A percentile compares a stretch with the other conserved stretches of the same genome.
Evolutionary conservation across 495 filamentous ascomycete genomes (phyloP).

Genomic region (Neurospora sp.): DNA sequence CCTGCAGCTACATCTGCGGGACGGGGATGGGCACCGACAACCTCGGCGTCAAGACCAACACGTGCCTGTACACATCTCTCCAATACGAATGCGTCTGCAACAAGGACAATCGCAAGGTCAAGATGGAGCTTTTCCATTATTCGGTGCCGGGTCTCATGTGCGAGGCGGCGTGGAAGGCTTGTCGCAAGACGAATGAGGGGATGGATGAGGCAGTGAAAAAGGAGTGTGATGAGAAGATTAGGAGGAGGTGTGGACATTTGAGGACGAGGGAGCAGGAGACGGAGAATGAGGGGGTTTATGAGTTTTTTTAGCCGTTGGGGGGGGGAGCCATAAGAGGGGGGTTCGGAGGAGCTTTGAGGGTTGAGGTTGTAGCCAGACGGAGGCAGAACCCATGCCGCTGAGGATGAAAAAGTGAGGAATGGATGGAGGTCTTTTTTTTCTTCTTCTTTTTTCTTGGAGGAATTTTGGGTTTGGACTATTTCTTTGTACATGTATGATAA

Average conservation of each 20-base stretch:
- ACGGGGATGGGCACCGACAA: not conserved
- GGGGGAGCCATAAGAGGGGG: not conserved
- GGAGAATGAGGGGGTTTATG: not conserved
- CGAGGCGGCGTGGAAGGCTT: not conserved
- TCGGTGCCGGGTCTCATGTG: not conserved
- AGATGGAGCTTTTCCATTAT: not conserved
- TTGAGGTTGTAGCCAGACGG: too few species aligned
- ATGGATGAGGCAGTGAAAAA: not conserved
- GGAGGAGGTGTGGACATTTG: not conserved
- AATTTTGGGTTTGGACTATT: too few species aligned
- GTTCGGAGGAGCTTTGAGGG: too few species aligned
- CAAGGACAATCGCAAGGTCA: not conserved
- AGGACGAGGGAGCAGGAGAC: not conserved
- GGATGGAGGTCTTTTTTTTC: too few species aligned
- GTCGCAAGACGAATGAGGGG: not conserved
- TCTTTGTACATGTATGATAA: too few species aligned
- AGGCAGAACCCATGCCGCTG: too few species aligned
- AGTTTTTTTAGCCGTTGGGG: not conserved
- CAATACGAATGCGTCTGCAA: not conserved
- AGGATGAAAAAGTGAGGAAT: too few species aligned
- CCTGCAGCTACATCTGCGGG: not conserved
- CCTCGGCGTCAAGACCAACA: fast-evolving
- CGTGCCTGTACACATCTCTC: fast-evolving
- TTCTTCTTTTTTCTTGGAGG: too few species aligned
- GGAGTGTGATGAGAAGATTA: not conserved